phyloP scores from a whole-genome alignment of 768 basidiomycete genomes.

The Russula ochroleuca region DNA sequence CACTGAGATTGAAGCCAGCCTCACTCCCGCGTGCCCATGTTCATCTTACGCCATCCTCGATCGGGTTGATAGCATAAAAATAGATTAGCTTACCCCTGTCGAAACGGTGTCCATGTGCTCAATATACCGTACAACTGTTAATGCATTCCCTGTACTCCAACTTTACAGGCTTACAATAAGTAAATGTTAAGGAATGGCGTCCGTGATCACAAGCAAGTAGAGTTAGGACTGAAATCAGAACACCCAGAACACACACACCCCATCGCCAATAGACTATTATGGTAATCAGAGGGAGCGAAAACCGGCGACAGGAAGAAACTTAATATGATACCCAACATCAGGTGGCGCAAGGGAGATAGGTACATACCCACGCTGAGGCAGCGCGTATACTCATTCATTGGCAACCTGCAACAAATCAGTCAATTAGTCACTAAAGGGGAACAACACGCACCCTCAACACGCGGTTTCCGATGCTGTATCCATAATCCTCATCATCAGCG shows the following conservation, averaged over 20 bases:
- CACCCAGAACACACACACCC: constrained; percentile 1
- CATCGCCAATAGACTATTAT: constrained; percentile 8
- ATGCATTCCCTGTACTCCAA: constrained; percentile 9
- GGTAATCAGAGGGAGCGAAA: constrained; percentile 21
- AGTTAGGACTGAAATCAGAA: constrained; percentile 2
- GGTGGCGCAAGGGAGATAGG: neutral
- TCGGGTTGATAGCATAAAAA: no score
- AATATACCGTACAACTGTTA: neutral
- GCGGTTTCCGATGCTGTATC: constrained; percentile 31
- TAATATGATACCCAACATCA: neutral
- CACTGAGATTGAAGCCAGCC: no score
- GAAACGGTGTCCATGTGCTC: neutral
- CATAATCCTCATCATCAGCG: constrained; percentile 37
- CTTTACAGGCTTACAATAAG: constrained; percentile 13
- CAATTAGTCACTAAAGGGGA: neutral
- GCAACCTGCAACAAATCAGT: constrained; percentile 14
- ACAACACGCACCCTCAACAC: constrained; percentile 34
- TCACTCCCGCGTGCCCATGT: no score
- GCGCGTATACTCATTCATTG: constrained; percentile 6
- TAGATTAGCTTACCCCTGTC: neutral
- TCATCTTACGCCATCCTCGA: no score
- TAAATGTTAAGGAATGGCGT: constrained; percentile 15
- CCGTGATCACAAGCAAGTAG: constrained; percentile 12
- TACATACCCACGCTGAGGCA: neutral
- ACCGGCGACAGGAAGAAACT: neutral